Evolutionary conservation across 192 early-diverging fungal genomes (phyloP).

Genomic region (Backusella parvicylindrica): DNA sequence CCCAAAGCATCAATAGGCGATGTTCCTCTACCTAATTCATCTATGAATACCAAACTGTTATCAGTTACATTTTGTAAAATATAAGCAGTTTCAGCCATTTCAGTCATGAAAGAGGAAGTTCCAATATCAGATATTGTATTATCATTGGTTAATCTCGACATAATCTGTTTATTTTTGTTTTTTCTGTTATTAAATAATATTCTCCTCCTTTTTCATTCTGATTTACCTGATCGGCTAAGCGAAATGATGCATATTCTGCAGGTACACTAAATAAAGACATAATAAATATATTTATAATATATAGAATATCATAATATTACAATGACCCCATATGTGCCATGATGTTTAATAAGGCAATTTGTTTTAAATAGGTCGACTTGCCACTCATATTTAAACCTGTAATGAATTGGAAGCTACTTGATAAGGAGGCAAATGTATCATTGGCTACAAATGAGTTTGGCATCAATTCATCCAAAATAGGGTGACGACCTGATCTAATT

Average conservation of each 20-base stretch:
- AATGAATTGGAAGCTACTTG: slow-evolving; percentile 68
- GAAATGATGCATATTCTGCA: slow-evolving; percentile 73
- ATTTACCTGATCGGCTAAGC: slow-evolving; percentile 50
- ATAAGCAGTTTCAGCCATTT: slow-evolving; percentile 84
- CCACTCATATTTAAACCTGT: slow-evolving; percentile 94
- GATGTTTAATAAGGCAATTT: slow-evolving; percentile 71
- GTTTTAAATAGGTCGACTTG: slow-evolving; percentile 83
- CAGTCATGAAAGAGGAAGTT: slow-evolving; percentile 79
- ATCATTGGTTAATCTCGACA: slow-evolving; percentile 77
- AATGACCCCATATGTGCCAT: slow-evolving; percentile 87
- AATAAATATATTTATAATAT: neutral
- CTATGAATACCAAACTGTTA: slow-evolving; percentile 77
- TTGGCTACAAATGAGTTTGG: slow-evolving; percentile 62
- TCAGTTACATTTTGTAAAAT: slow-evolving; percentile 73
- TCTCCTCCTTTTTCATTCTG: neutral
- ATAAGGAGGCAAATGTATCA: slow-evolving; percentile 53
- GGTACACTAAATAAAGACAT: slow-evolving; percentile 56
- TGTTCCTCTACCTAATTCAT: slow-evolving; percentile 84
- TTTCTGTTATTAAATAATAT: slow-evolving; percentile 14
- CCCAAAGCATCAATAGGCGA: slow-evolving; percentile 65
- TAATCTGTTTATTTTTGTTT: slow-evolving; percentile 38
- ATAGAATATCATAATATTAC: slow-evolving; percentile 36
- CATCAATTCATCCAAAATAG: slow-evolving; percentile 57
- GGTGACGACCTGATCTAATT: slow-evolving; percentile 74
- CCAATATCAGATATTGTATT: slow-evolving; percentile 48